Evolutionary conservation across 1,284 basidiomycete genomes (phyloP), one percentile per base, ranked within the genome.

Genomic region (Papiliotrema nemorosa): DNA sequence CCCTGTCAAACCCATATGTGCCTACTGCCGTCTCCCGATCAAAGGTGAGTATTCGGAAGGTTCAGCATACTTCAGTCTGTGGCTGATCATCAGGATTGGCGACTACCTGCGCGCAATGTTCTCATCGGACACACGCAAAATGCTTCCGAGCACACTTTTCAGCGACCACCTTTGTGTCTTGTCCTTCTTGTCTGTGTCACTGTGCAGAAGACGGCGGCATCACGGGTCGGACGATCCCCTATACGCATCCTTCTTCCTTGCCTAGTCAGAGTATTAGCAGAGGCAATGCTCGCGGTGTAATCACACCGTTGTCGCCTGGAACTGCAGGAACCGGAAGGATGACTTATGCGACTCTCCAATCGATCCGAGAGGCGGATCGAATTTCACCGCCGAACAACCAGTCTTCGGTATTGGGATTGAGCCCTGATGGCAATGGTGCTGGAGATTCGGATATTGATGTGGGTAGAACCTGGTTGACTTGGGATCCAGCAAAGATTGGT

Each of bases 11-110:
- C 78, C 84, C 0, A 70, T 74, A 1, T 90, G 88, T 64, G 80
- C 84, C 0, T 79, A 88, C 29, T 90, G 88, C 69, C 80, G 87
- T 36, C 77, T 89, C 18, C 85, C 87, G 3, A 82, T 88, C 52
- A 86, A 83, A 80, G 87, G 88, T 84, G 58, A 39, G 79, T 71
- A n/a, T n/a, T 6, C 12, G 25, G 14, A 5, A 40, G 12, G 21
- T 7, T 9, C 13, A 40, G 39, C 10, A 25, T 24, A 7, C 39
- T 40, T 16, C 9, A 38, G 20, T 20, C 13, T 43, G 16, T 5
- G 9, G 26, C 38, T 24, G 10, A 36, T n/a, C 10, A 16, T n/a
- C 24, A 87, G 86, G 86, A 29, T 78, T 88, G n/a, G 84, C 86
- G 2, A 78, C 80, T 47, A 82, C 78, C 36, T 88, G 87, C 61